Base-by-base conservation (phyloP, 805 yeast genomes). In the Yarrowia hollandica region DNA sequence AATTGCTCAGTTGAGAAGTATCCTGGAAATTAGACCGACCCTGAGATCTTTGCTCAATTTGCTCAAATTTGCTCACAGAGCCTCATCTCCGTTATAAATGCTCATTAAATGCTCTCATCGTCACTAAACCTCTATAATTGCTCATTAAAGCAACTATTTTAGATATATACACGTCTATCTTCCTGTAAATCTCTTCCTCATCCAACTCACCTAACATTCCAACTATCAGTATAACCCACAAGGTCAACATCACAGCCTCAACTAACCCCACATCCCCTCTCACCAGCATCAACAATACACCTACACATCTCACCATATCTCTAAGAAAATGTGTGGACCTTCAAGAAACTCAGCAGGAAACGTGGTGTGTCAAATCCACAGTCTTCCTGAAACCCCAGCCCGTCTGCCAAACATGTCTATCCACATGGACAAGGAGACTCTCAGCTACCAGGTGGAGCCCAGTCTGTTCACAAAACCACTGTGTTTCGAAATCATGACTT, bases 401-500 rank as follows among this genome's bases (percentile, higher is more conserved):
- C n/a, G 55, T 7, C 39, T 48, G 2, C 55, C 55, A 3, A 30
- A 33, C 28, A 48, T 48, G 55, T 9, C 55, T 6, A 48, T 48
- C 15, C 39, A 31, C 5, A 21, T 48, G 55, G 39, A 48, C 26
- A 48, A 48, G 21, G 28, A 48, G 22, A 22, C 22, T 5, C 39
- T 48, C 15, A 48, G 39, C 22, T 48, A 31, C 39, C 15, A 31
- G 12, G 55, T 48, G 10, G 55, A 48, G 16, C 55, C 55, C 28
- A 31, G 39, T 31, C 39, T 48, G 12, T 48, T 48, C 8, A 22
- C 39, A 3, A 48, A 48, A 16, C 55, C 55, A 11, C 23, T 48
- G n/a, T 11, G 25, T 12, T 52, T 52, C 11, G 58, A 52, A 28
- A 52, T 52, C n/a, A 35, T 52, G 58, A 28, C 42, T 3, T 52